Base-by-base conservation (phyloP, 495 filamentous ascomycete species). In the Cairneyella variabilis region DNA sequence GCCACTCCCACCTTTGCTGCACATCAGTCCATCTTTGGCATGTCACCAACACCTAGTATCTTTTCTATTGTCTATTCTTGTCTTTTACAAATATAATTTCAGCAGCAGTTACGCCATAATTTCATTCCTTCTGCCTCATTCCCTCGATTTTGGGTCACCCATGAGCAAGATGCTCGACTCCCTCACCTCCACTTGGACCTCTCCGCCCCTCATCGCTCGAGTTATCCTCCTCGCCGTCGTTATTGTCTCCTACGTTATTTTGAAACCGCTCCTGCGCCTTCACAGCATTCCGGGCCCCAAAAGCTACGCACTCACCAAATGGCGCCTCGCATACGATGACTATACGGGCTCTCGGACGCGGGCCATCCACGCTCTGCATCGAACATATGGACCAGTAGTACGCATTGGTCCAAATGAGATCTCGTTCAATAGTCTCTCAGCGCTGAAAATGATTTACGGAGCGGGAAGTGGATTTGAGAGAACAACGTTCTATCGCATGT, bases 341-440 rank as follows among this genome's bases (percentile, higher is more conserved):
- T 57, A 43, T 26, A 36, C 16, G 14, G 58, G 53, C 3, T 45
- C 28, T n/a, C 68, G 82, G 21, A 82, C 81, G 0, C 58, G 64
- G 25, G 80, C 75, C 38, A 69, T 87, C 38, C 81, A 84, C 49
- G 12, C 40, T 3, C 62, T 85, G 21, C 84, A 86, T 54, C 57
- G 72, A 26, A 53, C 58, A 11, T 84, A 84, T 55, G 59, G 65
- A 5, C 51, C 63, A 3, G 48, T 64, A 10, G 61, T 68, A 5
- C 58, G 65, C 1, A 62, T 67, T 16, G 63, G 63, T 1, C 65
- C 65, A 9, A 59, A 56, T 20, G 62, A 68, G 34, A 28, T 68
- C 4, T 66, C 65, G 9, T 60, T 60, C 43, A 50, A 56, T 30
- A 44, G 48, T 25, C 53, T 56, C 9, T 27, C 48, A 21, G 58